Evolutionary conservation across 257 asterid genomes (phyloP), one percentile per base, ranked within the genome.

Genomic region (Leptodermis oblonga): DNA sequence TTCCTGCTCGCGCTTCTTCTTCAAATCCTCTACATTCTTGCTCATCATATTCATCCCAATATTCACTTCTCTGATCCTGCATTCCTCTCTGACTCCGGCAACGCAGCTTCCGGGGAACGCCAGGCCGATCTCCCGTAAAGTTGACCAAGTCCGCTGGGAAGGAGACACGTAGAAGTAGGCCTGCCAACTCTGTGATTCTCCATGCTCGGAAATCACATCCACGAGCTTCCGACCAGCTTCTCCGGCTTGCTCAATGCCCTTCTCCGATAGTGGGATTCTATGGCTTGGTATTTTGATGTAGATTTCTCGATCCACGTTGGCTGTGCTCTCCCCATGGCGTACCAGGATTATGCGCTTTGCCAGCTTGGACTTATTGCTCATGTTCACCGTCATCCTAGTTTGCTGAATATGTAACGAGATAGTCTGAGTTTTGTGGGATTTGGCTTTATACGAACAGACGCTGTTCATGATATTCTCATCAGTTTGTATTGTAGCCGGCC

Each of bases 271-370:
- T 23, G 73, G 77, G 18, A 80, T 54, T 52, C 31, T 80, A 67
- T 77, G 80, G 39, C 71, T 75, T 3, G 85, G 73, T 0, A 28
- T 71, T 15, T 20, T 12, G 26, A 33, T 60, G 41, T 63, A 71
- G 22, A 62, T 31, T 28, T 53, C 37, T 0, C 22, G 74, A 4
- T 80, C 80, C 2, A 68, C 41, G 69, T 74, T 77, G 59, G 60
- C 82, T 28, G 51, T 51, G 71, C 76, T 54, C 64, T 80, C 73
- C 30, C 85, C 85, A 8, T 77, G 85, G 3, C 85, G 80, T 5
- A 80, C 71, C 3, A 80, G 67, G 52, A 80, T 80, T 64, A 77
- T 74, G 11, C 85, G 77, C 62, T 63, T 80, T 11, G 84, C n/a
- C n/a, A n/a, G n/a, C n/a, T n/a, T n/a, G n/a, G n/a, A n/a, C n/a